Percentiles rank a stretch among this genome's conserved stretches.
Evolutionary conservation across 2,329 filamentous ascomycete genomes (phyloP).

Genomic region (Aspergillus jensenii): DNA sequence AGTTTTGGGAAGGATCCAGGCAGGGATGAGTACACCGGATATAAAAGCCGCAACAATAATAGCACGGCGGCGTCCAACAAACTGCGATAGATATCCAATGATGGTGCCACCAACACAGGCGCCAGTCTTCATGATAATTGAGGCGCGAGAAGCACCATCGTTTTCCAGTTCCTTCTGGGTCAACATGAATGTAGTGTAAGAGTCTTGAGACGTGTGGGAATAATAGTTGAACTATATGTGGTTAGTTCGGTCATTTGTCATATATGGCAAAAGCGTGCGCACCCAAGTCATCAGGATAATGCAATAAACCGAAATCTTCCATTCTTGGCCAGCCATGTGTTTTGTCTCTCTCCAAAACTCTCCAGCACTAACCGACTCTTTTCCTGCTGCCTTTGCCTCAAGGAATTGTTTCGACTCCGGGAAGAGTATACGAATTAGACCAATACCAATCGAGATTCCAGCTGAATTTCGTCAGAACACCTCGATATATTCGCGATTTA

Average conservation of each 20-base stretch:
- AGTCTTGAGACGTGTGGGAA: constrained; percentile 77
- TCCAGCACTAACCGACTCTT: constrained; percentile 44
- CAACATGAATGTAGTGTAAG: constrained; percentile 78
- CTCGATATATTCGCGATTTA: too few relatives aligned
- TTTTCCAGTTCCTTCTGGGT: constrained; percentile 69
- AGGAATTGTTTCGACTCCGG: constrained; percentile 75
- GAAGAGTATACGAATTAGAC: constrained; percentile 65
- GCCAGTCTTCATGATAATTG: constrained; percentile 78
- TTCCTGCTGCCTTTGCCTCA: constrained; percentile 63
- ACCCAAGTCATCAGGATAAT: constrained; percentile 72
- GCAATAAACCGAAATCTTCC: constrained; percentile 76
- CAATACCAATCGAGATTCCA: constrained; percentile 52
- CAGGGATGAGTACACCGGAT: constrained; percentile 66
- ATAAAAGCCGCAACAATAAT: constrained; percentile 64
- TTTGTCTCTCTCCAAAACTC: constrained; percentile 70
- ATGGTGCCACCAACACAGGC: constrained; percentile 61
- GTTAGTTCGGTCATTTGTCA: not conserved
- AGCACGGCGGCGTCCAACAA: constrained; percentile 64
- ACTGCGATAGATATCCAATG: constrained; percentile 70
- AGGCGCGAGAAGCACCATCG: constrained; percentile 65
- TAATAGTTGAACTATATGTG: constrained; percentile 61
- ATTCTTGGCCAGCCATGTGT: constrained; percentile 67
- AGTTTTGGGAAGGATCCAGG: constrained; percentile 61
- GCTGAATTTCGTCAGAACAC: constrained; percentile 18
- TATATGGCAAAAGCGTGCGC: not conserved